Evolutionary conservation across 164 flowering plant genomes (phyloP).

Genomic region (Piper longum): DNA sequence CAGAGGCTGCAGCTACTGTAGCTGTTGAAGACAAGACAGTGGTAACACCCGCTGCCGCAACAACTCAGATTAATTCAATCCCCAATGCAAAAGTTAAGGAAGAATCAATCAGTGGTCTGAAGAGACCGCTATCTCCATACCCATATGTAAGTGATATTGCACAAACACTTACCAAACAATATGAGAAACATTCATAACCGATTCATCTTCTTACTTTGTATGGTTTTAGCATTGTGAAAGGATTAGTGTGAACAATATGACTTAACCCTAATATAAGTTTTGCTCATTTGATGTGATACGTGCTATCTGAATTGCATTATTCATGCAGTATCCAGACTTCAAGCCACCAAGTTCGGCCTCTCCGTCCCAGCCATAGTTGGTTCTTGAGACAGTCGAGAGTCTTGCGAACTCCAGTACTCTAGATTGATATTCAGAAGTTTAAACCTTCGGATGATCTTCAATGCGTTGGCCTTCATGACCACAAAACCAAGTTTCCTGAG

Average conservation of each 20-base stretch:
- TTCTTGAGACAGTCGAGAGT: not conserved
- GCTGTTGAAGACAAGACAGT: constrained; percentile 19
- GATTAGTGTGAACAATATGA: not conserved
- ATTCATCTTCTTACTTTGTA: not conserved
- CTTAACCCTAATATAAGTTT: not conserved
- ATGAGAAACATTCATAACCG: no score
- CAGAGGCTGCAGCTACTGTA: not conserved
- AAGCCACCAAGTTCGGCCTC: constrained; percentile 86
- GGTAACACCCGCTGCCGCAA: constrained; percentile 18
- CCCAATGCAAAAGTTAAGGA: constrained; percentile 42
- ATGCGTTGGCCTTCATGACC: not conserved
- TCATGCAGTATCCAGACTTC: constrained; percentile 80
- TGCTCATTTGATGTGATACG: not conserved
- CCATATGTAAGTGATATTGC: constrained; percentile 34
- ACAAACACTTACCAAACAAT: not conserved
- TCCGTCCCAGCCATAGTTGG: constrained; percentile 56
- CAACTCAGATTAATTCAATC: constrained; percentile 36
- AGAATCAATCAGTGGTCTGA: constrained; percentile 23
- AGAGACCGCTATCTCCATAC: constrained; percentile 72
- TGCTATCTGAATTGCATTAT: not conserved
- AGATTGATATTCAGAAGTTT: not conserved
- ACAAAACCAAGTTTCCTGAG: not conserved
- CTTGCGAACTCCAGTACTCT: not conserved
- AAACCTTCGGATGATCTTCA: not conserved
- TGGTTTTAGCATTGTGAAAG: not conserved